Percentiles rank a stretch among this genome's conserved stretches.
These are phyloP conservation scores for Nephelium lappaceum DNA, from an alignment of 345 rosid species.

Conservation along the genomic window DNA sequence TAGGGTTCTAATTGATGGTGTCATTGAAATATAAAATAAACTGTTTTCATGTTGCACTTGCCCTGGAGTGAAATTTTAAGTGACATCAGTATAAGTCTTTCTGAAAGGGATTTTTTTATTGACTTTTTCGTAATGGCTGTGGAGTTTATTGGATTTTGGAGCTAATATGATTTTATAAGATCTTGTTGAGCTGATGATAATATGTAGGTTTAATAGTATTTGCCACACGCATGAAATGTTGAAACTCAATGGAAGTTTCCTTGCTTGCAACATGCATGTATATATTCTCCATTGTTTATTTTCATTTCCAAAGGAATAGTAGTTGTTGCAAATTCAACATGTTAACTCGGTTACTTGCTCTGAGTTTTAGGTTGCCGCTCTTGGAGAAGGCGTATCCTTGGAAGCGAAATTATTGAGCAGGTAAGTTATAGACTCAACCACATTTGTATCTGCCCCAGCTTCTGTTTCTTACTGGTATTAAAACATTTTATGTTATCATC, in stretches of 20 bases:
- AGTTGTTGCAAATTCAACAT: background rate
- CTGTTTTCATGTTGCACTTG: background rate
- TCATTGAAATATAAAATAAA: background rate
- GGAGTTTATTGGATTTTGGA: background rate
- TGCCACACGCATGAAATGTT: background rate
- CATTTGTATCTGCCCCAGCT: background rate
- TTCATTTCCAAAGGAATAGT: background rate
- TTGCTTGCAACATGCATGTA: background rate
- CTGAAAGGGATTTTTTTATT: background rate
- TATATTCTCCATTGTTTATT: background rate
- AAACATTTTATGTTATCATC: constrained; percentile 27
- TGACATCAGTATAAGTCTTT: background rate
- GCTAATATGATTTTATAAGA: too few species aligned
- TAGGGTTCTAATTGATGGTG: background rate
- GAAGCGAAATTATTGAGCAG: constrained; percentile 95
- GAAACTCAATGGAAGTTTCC: background rate
- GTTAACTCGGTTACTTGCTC: constrained; percentile 6
- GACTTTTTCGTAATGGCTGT: background rate
- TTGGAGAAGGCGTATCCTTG: constrained; percentile 95
- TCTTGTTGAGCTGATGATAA: background rate
- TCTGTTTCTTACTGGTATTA: constrained; percentile 9
- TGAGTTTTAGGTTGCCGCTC: constrained; percentile 71
- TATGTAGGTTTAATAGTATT: background rate
- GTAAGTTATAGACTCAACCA: constrained; percentile 36
- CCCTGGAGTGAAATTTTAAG: background rate